phyloP scores from a whole-genome alignment of 192 early-diverging fungal species.

The Phlyctochytrium bullatum region DNA sequence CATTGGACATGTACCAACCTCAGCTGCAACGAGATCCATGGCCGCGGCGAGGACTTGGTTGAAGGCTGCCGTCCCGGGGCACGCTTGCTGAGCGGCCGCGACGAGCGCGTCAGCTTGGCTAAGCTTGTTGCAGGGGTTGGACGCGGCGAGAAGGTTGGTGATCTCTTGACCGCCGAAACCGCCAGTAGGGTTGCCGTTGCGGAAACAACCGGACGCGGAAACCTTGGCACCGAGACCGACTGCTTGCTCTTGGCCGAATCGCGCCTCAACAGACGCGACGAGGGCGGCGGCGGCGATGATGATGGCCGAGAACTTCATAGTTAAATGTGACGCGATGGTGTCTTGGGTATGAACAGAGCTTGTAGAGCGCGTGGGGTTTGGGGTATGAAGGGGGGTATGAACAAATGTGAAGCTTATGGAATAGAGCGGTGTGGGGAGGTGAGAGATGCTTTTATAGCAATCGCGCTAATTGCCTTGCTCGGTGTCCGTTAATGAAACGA shows the following conservation, averaged over 20 bases:
- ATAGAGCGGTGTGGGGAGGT: no score
- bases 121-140: slow-evolving; percentile 1
- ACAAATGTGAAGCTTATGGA: no score
- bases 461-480: no score
- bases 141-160: neutral
- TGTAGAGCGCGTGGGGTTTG: no score
- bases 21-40: neutral
- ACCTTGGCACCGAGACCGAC: neutral
- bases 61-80: neutral
- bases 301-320: neutral
- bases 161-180: slow-evolving; percentile 11
- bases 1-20: no score
- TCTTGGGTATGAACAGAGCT: no score
- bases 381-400: no score
- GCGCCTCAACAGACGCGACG: neutral
- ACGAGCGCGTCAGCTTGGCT: neutral
- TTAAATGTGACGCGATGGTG: no score
- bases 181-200: neutral
- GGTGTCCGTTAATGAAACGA: no score
- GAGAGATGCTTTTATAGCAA: no score
- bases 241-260: slow-evolving; percentile 1
- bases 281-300: neutral
- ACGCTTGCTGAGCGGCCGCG: neutral
- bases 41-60: neutral
- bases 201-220: neutral